Conservation (phyloP, 2,329 filamentous ascomycete genomes). For the Daldinia eschscholtzii region DNA sequence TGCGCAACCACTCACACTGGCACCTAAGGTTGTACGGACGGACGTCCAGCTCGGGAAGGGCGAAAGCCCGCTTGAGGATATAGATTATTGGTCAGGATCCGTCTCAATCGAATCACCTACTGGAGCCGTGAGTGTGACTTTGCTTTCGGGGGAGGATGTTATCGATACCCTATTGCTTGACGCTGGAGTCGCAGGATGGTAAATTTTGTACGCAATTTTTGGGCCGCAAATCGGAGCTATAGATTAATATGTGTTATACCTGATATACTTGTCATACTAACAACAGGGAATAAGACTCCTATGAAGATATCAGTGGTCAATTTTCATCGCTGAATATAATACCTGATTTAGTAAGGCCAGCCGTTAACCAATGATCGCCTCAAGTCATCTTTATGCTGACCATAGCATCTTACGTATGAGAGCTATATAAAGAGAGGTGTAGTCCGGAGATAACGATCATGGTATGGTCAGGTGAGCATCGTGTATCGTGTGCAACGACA, state of each 20-base stretch:
- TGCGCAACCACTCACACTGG: constrained; percentile 45
- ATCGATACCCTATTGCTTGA: constrained; percentile 45
- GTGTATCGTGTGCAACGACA: constrained; percentile 16
- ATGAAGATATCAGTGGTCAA: not conserved
- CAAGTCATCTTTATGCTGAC: constrained; percentile 9
- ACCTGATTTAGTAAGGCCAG: constrained; percentile 30
- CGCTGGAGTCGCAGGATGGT: constrained; percentile 48
- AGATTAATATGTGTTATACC: not conserved
- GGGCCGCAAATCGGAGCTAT: not conserved
- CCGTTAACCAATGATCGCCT: constrained; percentile 27
- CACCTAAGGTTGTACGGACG: constrained; percentile 37
- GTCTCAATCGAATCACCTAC: constrained; percentile 37
- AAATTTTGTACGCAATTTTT: not conserved
- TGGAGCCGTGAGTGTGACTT: constrained; percentile 44
- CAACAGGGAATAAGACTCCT: not conserved
- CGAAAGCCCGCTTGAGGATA: constrained; percentile 23
- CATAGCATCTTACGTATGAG: constrained; percentile 14
- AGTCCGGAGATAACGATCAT: constrained; percentile 2
- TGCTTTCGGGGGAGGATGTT: constrained; percentile 34
- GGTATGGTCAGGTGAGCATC: constrained; percentile 27
- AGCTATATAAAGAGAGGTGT: constrained; percentile 15
- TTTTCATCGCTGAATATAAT: constrained; percentile 13
- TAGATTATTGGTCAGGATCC: constrained; percentile 38
- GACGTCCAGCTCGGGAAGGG: constrained; percentile 29
- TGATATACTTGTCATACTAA: not conserved